phyloP scores from a whole-genome alignment of 108 stramenopile genomes.

The Nannochloropsis gaditana region DNA sequence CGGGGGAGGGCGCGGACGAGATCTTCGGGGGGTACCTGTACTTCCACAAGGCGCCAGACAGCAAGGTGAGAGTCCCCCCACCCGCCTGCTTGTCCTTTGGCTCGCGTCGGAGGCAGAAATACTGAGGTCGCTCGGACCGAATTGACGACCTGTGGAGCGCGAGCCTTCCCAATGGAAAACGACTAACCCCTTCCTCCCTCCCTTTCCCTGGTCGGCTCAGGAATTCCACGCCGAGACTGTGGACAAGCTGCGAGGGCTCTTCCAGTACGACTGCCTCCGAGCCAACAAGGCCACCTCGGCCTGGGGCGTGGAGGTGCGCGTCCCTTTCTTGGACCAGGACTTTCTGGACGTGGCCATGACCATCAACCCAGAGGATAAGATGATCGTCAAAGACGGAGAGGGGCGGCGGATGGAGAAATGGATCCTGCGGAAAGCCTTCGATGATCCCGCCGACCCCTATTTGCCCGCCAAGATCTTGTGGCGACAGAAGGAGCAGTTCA shows the following conservation, averaged over 20 bases:
- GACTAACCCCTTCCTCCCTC: background rate
- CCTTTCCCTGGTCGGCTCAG: background rate
- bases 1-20: slow-evolving; percentile 96
- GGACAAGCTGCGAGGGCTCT: slow-evolving; percentile 54
- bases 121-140: background rate
- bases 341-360: slow-evolving; percentile 93
- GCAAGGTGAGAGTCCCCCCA: background rate
- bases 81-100: background rate
- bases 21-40: slow-evolving; percentile 97
- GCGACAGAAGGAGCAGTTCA: slow-evolving; percentile 99
- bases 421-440: slow-evolving; percentile 93
- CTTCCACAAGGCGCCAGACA: slow-evolving; percentile 98
- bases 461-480: slow-evolving; percentile 91
- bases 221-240: slow-evolving; percentile 5
- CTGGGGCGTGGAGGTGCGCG: slow-evolving; percentile 94
- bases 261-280: slow-evolving; percentile 95
- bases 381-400: slow-evolving; percentile 64
- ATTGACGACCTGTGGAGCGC: background rate
- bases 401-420: slow-evolving; percentile 80
- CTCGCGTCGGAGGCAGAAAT: background rate
- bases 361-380: slow-evolving; percentile 85
- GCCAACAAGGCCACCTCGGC: slow-evolving; percentile 98
- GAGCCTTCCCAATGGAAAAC: background rate
- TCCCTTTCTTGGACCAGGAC: slow-evolving; percentile 94
- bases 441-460: slow-evolving; percentile 96